Evolutionary conservation across 345 rosid species (phyloP).

Genomic region (Pistacia integerrima): DNA sequence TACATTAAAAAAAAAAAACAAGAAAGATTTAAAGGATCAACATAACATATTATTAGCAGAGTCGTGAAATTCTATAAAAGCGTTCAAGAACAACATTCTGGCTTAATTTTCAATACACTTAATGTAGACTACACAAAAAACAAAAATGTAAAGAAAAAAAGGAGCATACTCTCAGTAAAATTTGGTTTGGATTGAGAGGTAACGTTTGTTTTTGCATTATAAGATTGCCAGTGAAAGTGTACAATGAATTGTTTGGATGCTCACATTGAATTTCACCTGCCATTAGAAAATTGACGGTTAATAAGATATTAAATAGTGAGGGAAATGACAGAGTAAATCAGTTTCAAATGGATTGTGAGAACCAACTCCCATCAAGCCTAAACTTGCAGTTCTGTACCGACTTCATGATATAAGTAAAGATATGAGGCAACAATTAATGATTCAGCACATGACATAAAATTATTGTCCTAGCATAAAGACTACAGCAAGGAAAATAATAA

Average conservation of each 20-base stretch:
- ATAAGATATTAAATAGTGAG: slow-evolving; percentile 4
- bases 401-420: not conserved
- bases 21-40: not conserved
- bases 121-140: slow-evolving; percentile 6
- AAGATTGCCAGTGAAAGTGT: slow-evolving; percentile 98
- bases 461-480: not conserved
- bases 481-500: not conserved
- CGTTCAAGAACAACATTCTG: slow-evolving; percentile 1
- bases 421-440: not conserved
- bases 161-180: slow-evolving; percentile 77
- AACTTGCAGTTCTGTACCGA: not conserved
- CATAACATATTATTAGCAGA: not conserved
- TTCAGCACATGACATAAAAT: not conserved
- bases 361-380: not conserved
- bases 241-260: slow-evolving; percentile 96
- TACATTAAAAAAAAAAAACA: not conserved
- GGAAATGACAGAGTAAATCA: not conserved
- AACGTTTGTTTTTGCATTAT: slow-evolving; percentile 81
- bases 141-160: slow-evolving; percentile 19
- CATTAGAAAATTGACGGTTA: slow-evolving; percentile 30
- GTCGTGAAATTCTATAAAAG: slow-evolving; percentile 1
- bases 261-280: slow-evolving; percentile 99
- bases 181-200: slow-evolving; percentile 93
- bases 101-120: not conserved
- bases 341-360: slow-evolving; percentile 2